Conservation (phyloP, 2,329 filamentous ascomycete genomes). For the Talaromyces sp. region DNA sequence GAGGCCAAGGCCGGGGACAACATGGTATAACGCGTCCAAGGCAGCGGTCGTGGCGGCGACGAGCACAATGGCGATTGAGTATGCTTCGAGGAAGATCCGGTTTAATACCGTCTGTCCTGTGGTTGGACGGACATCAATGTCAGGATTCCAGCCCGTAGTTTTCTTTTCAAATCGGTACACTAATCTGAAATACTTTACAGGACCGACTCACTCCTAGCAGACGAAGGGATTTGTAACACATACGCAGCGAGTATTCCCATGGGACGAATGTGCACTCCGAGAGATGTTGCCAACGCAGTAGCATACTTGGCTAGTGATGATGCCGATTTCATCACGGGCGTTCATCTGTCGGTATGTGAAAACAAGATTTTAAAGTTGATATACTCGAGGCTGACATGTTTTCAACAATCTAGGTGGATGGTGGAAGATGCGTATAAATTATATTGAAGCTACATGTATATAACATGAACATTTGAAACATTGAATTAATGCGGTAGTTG, state of each 20-base stretch:
- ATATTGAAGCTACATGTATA: too few species aligned
- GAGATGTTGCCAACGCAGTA: conserved; percentile 67
- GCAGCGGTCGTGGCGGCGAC: conserved; percentile 28
- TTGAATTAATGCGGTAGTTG: too few species aligned
- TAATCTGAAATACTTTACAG: conserved; percentile 29
- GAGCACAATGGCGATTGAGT: conserved; percentile 21
- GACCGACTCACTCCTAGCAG: conserved; percentile 57
- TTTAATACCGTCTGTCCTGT: conserved; percentile 22
- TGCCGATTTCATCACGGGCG: conserved; percentile 65
- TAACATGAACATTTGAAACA: too few species aligned
- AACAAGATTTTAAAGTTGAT: too few species aligned
- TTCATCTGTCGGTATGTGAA: conserved; percentile 49
- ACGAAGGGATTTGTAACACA: conserved; percentile 40
- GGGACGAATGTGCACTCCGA: conserved; percentile 39
- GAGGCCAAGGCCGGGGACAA: conserved; percentile 32
- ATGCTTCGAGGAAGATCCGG: conserved; percentile 19
- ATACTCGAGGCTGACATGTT: too few species aligned
- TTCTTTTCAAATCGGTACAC: conserved; percentile 34
- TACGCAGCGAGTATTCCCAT: conserved; percentile 42
- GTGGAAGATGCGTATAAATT: too few species aligned
- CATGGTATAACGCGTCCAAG: conserved; percentile 40
- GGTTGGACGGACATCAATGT: conserved; percentile 19
- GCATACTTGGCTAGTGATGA: conserved; percentile 70
- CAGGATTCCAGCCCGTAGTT: conserved; percentile 30
- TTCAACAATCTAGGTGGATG: too few species aligned